phyloP scores from a whole-genome alignment of 768 basidiomycete genomes.

The Naganishia onofrii region DNA sequence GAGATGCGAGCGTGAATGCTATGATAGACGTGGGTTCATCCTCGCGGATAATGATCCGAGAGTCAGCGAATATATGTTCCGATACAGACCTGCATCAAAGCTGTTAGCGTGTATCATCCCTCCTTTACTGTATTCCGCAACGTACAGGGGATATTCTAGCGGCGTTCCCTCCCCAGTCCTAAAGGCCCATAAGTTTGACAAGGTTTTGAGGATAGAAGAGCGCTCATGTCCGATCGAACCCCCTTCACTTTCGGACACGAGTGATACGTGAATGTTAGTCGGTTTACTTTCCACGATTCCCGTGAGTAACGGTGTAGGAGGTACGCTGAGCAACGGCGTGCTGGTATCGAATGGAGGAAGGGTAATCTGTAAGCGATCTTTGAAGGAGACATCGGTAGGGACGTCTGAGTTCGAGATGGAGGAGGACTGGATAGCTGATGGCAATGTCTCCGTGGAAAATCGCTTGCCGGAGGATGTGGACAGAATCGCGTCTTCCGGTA shows the following conservation, averaged over 20 bases:
- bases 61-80: constrained; percentile 92
- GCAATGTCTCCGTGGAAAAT: not conserved
- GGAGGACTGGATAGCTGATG: constrained; percentile 13
- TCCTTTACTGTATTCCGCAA: constrained; percentile 52
- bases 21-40: constrained; percentile 98
- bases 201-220: constrained; percentile 72
- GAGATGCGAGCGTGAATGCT: constrained; percentile 70
- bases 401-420: constrained; percentile 41
- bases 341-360: constrained; percentile 51
- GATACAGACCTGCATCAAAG: constrained; percentile 40
- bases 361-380: constrained; percentile 49
- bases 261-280: constrained; percentile 41
- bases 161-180: constrained; percentile 58
- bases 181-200: constrained; percentile 76
- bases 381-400: constrained; percentile 47
- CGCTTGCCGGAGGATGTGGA: not conserved
- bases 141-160: constrained; percentile 61
- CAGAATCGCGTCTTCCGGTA: not conserved
- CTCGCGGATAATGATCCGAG: constrained; percentile 87
- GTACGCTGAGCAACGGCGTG: constrained; percentile 51
- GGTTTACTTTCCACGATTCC: constrained; percentile 37
- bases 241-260: constrained; percentile 54
- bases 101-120: not conserved
- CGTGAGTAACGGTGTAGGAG: constrained; percentile 45
- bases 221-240: constrained; percentile 61